Evolutionary conservation across 768 basidiomycete genomes (phyloP).

Genomic region (Suillus ampliporus): DNA sequence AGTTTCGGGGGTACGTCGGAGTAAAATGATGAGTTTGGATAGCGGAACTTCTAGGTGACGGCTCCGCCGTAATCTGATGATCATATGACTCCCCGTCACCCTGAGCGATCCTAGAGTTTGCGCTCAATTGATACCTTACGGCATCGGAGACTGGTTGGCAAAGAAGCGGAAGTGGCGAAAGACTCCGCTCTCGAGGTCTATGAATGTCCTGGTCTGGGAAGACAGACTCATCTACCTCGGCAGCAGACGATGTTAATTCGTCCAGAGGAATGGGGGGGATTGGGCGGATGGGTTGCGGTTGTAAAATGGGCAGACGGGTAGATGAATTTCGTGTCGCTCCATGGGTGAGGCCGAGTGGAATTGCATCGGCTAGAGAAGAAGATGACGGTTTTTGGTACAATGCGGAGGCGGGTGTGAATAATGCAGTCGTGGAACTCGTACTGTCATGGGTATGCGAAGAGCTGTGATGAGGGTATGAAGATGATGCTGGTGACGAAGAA

Average conservation of each 20-base stretch:
- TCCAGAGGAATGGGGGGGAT: constrained; percentile 39
- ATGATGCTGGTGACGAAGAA: constrained; percentile 15
- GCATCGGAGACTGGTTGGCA: constrained; percentile 41
- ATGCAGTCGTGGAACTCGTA: constrained; percentile 22
- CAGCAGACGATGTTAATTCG: constrained; percentile 30
- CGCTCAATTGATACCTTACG: constrained; percentile 34
- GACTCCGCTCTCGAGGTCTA: constrained; percentile 15
- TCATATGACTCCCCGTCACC: constrained; percentile 5
- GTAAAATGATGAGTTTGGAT: constrained; percentile 8
- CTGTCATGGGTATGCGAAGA: constrained; percentile 31
- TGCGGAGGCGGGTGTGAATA: constrained; percentile 25
- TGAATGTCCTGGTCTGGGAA: constrained; percentile 5
- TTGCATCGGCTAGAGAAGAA: constrained; percentile 35
- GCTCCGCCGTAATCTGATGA: constrained; percentile 5
- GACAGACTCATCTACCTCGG: constrained; percentile 18
- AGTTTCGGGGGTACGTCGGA: constrained; percentile 5
- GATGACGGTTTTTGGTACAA: constrained; percentile 28
- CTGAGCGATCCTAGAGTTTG: not conserved
- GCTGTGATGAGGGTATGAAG: constrained; percentile 23
- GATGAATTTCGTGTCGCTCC: constrained; percentile 21
- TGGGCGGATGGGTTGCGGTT: constrained; percentile 40
- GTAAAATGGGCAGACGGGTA: constrained; percentile 32
- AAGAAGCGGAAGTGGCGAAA: constrained; percentile 38
- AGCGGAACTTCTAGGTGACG: not conserved
- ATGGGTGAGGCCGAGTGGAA: constrained; percentile 18